These are phyloP conservation scores for Trypanosoma grayi DNA, from an alignment of 208 protist genomes.

Conservation along the genomic window DNA sequence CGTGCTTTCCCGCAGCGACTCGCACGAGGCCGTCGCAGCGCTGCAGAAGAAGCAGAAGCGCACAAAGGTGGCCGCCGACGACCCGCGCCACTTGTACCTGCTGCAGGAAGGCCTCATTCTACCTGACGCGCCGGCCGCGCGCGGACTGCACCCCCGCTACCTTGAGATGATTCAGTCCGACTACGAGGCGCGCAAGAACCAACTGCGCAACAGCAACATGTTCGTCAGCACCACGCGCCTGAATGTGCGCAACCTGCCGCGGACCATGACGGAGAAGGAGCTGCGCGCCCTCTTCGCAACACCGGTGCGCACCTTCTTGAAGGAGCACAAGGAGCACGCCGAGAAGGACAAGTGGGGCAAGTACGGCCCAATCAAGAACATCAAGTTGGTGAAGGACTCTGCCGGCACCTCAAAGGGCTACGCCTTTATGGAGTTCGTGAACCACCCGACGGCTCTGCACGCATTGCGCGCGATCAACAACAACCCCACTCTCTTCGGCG, in stretches of 20 bases:
- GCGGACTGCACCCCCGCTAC: constrained; percentile 73
- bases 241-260: constrained; percentile 89
- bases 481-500: constrained; percentile 89
- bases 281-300: constrained; percentile 78
- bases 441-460: constrained; percentile 89
- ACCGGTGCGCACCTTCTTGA: constrained; percentile 68
- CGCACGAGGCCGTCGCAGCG: constrained; percentile 69
- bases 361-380: constrained; percentile 86
- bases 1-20: constrained; percentile 77
- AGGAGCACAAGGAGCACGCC: constrained; percentile 62
- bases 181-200: constrained; percentile 77
- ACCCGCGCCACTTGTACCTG: constrained; percentile 87
- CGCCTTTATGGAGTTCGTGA: constrained; percentile 92
- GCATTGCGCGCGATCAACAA: constrained; percentile 88
- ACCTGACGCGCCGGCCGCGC: constrained; percentile 68
- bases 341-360: constrained; percentile 86
- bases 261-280: constrained; percentile 85
- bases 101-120: constrained; percentile 86
- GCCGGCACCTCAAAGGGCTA: constrained; percentile 83
- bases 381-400: constrained; percentile 85
- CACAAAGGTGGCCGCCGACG: constrained; percentile 86
- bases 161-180: constrained; percentile 86
- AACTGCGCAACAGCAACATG: constrained; percentile 89
- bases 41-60: constrained; percentile 88
- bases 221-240: constrained; percentile 91